Evolutionary conservation across 345 rosid species (phyloP), one percentile per base, ranked within the genome.

Genomic region (Mercurialis annua): DNA sequence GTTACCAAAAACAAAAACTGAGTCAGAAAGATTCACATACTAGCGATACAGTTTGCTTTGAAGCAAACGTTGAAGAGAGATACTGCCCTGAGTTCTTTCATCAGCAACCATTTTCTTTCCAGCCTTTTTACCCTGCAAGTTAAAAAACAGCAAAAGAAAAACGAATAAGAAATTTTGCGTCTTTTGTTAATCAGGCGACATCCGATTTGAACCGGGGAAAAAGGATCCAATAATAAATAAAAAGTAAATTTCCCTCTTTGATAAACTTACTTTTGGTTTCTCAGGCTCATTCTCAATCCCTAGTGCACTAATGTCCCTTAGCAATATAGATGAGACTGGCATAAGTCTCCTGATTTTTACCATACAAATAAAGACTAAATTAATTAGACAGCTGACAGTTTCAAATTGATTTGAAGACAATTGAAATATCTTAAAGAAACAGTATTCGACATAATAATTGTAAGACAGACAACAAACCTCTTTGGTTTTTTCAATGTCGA

Each of bases 321-420:
- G 73, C 70, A 94, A 67, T 38, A 83, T 71, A 10, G 96, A 82
- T 54, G 92, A 80, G 40, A 87, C 89, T 65, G 96, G 99, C 81
- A 81, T 55, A 61, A 90, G 86, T 75, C 92, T 88, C 93, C 97
- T 92, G 81, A 27, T 57, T 27, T 15, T 70, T 56, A n/a, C 23
- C 34, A 59, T 42, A 31, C 1, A 59, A 15, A 14, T n/a, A n/a
- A 53, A 36, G 27, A 15, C 40, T 64, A 53, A 21, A 58, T 31
- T 21, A 18, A 38, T 4, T 4, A 52, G 18, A 27, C 24, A 43
- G 15, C 27, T 53, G 58, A 26, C 33, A 40, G 10, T 40, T 40
- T n/a, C n/a, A n/a, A n/a, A n/a, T n/a, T n/a, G n/a, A n/a, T n/a
- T n/a, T n/a, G n/a, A n/a, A n/a, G 44, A 40, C 4, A 52, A 59